Percentiles rank a stretch among this genome's conserved stretches.
Conservation (phyloP, 108 stramenopile genomes). For the Skeletonema menzelii region DNA sequence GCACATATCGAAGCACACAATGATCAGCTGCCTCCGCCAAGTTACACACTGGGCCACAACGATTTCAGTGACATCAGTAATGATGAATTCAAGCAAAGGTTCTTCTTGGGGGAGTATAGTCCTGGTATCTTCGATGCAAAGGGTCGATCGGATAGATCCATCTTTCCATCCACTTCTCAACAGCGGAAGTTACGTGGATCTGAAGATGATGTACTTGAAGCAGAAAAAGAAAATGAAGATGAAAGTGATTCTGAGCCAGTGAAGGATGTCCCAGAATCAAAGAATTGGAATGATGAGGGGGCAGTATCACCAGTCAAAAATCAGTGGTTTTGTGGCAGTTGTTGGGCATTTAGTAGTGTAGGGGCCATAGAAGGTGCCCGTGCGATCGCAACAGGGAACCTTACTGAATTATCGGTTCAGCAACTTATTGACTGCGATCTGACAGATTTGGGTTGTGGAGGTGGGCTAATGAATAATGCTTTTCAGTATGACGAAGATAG, state of each 20-base stretch:
- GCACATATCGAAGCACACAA: neutral
- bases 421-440: constrained; percentile 94
- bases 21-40: constrained; percentile 18
- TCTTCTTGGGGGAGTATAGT: constrained; percentile 65
- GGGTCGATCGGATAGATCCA: neutral
- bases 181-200: constrained; percentile 6
- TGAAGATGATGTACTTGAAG: constrained; percentile 2
- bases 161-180: constrained; percentile 3
- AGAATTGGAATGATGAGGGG: constrained; percentile 87
- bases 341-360: constrained; percentile 96
- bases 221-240: neutral
- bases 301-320: constrained; percentile 95
- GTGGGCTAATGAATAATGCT: constrained; percentile 96
- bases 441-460: constrained; percentile 88
- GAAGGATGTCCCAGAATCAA: constrained; percentile 56
- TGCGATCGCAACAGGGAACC: constrained; percentile 76
- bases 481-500: constrained; percentile 87
- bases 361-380: constrained; percentile 95
- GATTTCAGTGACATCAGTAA: constrained; percentile 84
- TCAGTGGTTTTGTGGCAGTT: constrained; percentile 78
- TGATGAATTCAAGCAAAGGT: constrained; percentile 79
- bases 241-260: constrained; percentile 15
- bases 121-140: constrained; percentile 10
- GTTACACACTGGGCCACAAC: constrained; percentile 85
- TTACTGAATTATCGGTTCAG: constrained; percentile 88